Conservation (phyloP, 148 eudicot genomes). For the Beta vulgaris region DNA sequence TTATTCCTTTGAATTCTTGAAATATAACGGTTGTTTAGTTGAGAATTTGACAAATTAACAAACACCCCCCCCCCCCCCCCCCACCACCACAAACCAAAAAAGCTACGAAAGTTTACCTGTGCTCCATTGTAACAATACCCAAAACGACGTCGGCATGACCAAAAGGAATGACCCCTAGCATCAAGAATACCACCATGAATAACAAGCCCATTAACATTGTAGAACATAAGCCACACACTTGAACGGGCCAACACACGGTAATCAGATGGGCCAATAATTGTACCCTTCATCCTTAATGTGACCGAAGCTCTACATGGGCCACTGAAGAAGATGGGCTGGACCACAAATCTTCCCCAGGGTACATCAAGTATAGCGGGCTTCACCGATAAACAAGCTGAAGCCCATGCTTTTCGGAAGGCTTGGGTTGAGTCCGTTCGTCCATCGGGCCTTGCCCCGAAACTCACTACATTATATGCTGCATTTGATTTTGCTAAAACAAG, state of each 20-base stretch:
- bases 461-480: conserved; percentile 35
- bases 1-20: no score
- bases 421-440: conserved; percentile 48
- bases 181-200: conserved; percentile 48
- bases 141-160: conserved; percentile 24
- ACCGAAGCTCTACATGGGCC: conserved; percentile 39
- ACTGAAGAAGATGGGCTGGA: conserved; percentile 29
- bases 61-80: no score
- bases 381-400: conserved; percentile 35
- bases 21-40: no score
- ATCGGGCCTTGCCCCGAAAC: conserved; percentile 41
- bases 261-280: conserved; percentile 39
- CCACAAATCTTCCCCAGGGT: conserved; percentile 42
- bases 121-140: conserved; percentile 31
- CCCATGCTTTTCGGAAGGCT: conserved; percentile 46
- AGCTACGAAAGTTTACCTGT: conserved; percentile 26
- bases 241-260: conserved; percentile 32
- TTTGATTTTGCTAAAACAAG: neutral
- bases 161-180: conserved; percentile 34
- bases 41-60: neutral
- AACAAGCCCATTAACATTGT: conserved; percentile 31
- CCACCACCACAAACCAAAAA: no score
- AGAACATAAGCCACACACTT: conserved; percentile 35
- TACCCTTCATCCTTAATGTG: conserved; percentile 35
- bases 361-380: conserved; percentile 28